Conservation (phyloP, 192 early-diverging fungal species). For the Borealophlyctis nickersoniae region DNA sequence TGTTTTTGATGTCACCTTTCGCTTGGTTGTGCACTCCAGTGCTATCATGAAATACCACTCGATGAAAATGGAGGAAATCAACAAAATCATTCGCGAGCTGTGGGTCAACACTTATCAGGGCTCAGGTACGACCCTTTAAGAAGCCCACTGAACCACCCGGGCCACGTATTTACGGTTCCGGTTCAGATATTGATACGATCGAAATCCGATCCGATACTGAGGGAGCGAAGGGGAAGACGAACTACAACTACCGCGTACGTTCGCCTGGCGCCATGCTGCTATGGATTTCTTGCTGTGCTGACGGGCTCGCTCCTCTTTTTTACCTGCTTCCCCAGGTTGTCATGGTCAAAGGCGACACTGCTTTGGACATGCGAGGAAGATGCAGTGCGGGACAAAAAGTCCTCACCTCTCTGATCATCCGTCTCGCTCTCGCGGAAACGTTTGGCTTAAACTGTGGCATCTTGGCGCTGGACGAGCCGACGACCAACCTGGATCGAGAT, state of each 20-base stretch:
- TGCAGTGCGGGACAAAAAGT: conserved; percentile 98
- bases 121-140: conserved; percentile 47
- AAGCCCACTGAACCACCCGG: background rate
- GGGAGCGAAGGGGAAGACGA: conserved; percentile 59
- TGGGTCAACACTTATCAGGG: conserved; percentile 97
- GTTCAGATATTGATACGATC: conserved; percentile 87
- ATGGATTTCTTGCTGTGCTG: background rate
- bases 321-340: conserved; percentile 59
- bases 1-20: background rate
- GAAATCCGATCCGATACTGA: conserved; percentile 92
- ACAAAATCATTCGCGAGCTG: conserved; percentile 92
- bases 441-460: conserved; percentile 92
- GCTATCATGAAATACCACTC: conserved; percentile 87
- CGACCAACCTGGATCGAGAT: conserved; percentile 88
- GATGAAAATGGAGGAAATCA: conserved; percentile 95
- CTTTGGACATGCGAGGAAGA: conserved; percentile 90
- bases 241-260: conserved; percentile 82
- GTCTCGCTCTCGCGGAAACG: conserved; percentile 91
- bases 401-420: conserved; percentile 91
- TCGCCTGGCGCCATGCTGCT: background rate
- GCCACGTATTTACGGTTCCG: background rate
- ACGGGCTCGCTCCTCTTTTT: background rate
- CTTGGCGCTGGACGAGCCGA: conserved; percentile 94
- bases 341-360: conserved; percentile 82
- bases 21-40: background rate